These are phyloP conservation scores for Rubia peregrina DNA, from an alignment of 305 asterid genomes.

Conservation along the genomic window DNA sequence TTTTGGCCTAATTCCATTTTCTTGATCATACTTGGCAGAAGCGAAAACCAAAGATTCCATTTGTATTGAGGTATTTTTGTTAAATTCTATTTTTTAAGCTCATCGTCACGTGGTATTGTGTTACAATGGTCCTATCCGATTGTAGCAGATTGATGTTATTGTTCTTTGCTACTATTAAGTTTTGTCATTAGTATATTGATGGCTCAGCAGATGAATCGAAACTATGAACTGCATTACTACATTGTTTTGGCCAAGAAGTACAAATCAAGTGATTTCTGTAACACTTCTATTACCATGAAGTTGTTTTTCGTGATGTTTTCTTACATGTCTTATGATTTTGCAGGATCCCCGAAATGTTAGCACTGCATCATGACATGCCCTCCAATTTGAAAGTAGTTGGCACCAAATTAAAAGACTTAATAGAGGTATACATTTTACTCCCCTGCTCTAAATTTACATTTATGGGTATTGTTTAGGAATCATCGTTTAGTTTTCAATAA, in stretches of 20 bases:
- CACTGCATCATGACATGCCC: constrained; percentile 80
- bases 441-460: neutral
- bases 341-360: constrained; percentile 91
- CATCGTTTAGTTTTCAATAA: neutral
- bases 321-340: constrained; percentile 1
- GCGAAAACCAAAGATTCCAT: constrained; percentile 27
- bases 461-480: neutral
- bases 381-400: constrained; percentile 63
- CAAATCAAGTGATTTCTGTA: too few relatives aligned
- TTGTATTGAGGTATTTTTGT: constrained; percentile 42
- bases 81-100: neutral
- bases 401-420: constrained; percentile 39
- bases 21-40: neutral
- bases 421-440: constrained; percentile 43
- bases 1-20: neutral
- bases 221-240: neutral
- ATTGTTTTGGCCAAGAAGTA: too few relatives aligned
- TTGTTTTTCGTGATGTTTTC: too few relatives aligned
- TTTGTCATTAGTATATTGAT: neutral
- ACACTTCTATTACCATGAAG: too few relatives aligned
- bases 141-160: too few relatives aligned
- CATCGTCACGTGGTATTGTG: too few relatives aligned
- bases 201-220: neutral
- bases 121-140: too few relatives aligned
- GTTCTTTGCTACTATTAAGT: too few relatives aligned